A percentile compares a stretch with the other conserved stretches of the same genome.
phyloP scores from a whole-genome alignment of 768 basidiomycete species.

The Rhodosporidiobolus odoratus region DNA sequence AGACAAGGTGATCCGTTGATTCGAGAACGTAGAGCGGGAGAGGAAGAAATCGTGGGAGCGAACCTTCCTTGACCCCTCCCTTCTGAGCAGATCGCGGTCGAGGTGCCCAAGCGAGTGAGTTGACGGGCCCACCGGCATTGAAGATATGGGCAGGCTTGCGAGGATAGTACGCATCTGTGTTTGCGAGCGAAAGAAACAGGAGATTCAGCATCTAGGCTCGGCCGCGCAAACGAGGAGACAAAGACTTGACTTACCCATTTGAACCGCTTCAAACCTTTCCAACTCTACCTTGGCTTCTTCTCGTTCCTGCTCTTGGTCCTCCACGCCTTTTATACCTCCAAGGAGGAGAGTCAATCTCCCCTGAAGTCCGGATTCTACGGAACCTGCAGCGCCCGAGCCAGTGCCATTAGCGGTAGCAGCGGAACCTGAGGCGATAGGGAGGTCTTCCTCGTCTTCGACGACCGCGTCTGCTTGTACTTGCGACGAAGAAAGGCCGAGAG shows the following conservation, averaged over 20 bases:
- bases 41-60: background rate
- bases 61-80: conserved; percentile 49
- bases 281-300: conserved; percentile 1
- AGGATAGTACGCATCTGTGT: conserved; percentile 58
- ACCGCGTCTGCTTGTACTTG: no score
- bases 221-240: background rate
- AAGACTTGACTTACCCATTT: conserved; percentile 3
- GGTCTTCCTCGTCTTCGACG: no score
- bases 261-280: background rate
- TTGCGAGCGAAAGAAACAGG: background rate
- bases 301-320: background rate
- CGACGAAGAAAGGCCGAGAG: no score
- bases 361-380: no score
- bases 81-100: conserved; percentile 56
- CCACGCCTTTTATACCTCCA: conserved; percentile 3
- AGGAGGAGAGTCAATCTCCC: background rate
- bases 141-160: conserved; percentile 65
- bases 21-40: background rate
- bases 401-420: no score
- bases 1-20: background rate
- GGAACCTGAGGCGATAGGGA: background rate
- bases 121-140: conserved; percentile 82
- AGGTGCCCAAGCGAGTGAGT: conserved; percentile 92
- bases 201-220: no score
- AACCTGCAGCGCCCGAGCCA: no score